Evolutionary conservation across 345 rosid genomes (phyloP).

Genomic region (Syzygium aqueum): DNA sequence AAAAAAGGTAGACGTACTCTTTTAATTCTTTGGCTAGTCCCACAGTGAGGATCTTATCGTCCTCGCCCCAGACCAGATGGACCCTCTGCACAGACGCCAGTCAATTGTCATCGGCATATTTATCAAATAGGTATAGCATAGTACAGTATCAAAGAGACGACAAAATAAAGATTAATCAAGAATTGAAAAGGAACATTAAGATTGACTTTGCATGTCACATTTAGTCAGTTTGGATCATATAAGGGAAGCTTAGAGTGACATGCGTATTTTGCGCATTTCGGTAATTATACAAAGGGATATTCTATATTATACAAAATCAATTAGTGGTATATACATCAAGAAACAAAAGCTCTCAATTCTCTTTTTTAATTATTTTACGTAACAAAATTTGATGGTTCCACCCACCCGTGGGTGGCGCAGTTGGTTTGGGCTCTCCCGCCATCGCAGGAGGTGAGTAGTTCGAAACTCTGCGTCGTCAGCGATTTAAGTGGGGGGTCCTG

Average conservation of each 20-base stretch:
- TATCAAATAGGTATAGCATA: background rate
- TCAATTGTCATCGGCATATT: background rate
- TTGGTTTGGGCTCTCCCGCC: too few relatives aligned
- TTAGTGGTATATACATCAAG: background rate
- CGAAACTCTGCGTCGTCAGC: too few relatives aligned
- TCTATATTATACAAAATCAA: background rate
- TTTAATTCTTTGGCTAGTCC: constrained; percentile 1
- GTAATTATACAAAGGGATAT: background rate
- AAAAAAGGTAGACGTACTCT: constrained; percentile 1
- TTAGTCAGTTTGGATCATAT: background rate
- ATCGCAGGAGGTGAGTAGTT: too few relatives aligned
- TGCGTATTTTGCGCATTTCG: background rate
- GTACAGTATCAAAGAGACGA: background rate
- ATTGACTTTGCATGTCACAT: background rate
- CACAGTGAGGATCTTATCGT: constrained; percentile 12
- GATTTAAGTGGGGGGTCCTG: too few relatives aligned
- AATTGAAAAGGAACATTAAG: background rate
- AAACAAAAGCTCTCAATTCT: background rate
- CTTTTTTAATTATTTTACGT: background rate
- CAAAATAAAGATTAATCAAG: background rate
- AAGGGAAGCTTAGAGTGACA: background rate
- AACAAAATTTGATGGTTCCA: background rate
- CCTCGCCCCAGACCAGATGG: constrained; percentile 15
- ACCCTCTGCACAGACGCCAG: constrained; percentile 10
- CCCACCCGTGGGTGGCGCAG: too few relatives aligned